Evolutionary conservation across 805 yeast genomes (phyloP), one percentile per base, ranked within the genome.

Genomic region (Wickerhamiella shivajii): DNA sequence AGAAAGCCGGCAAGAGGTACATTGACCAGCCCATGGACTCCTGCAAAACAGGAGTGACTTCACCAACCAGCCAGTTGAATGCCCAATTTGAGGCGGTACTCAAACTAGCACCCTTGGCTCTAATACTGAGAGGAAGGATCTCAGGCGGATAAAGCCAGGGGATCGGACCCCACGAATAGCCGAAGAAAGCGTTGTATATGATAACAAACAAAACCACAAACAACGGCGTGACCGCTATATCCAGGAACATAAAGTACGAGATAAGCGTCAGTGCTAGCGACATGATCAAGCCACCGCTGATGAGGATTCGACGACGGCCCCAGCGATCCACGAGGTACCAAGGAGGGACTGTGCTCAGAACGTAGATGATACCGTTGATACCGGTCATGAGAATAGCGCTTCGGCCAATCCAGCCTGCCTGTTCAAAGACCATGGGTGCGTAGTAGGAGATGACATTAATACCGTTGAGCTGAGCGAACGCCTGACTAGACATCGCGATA

Each of bases 61-160:
- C 90, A 9, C 96, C 95, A 18, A 84, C 95, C 22, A 85, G 58
- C 62, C 83, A 85, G 57, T 84, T 84, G 61, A 81, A 84, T 5
- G 80, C 67, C 96, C 96, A 84, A 53, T 84, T 85, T 4, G 93
- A 70, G 2, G 94, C 93, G 1, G 95, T 84, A 1, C 93, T 77
- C 41, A 81, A 60, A 2, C 93, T 80, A 0, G 93, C 92, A 38
- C 94, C 93, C 46, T 83, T 78, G 3, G 93, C 81, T 34, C 96
- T 67, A 8, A 83, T 81, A 13, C 75, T 64, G 41, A 79, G 67
- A 0, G 95, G 95, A 35, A 84, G 66, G 31, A 85, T 81, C 56
- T 81, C 94, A 40, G 80, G 76, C 44, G 85, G 81, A 53, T 77
- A 73, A 26, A 77, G 56, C 95, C 95, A 83, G 9, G 93, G 93